Conservation (phyloP, 495 filamentous ascomycete species). For the Tuber aestivum region DNA sequence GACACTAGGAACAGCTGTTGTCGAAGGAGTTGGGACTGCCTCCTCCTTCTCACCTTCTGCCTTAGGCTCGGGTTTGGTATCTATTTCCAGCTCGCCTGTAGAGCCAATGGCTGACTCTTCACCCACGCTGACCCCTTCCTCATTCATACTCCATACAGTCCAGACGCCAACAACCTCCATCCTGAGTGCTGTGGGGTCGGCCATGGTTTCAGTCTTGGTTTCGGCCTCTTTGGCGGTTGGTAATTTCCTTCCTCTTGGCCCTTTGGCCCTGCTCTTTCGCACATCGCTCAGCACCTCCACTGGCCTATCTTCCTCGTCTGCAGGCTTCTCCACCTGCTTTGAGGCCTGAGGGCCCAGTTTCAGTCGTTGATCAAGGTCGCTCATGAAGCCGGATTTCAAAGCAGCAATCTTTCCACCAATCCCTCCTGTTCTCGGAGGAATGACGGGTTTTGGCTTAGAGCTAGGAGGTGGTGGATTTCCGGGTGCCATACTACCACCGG, state of each 20-base stretch:
- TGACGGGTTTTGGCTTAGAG: slow-evolving; percentile 62
- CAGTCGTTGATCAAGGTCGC: slow-evolving; percentile 77
- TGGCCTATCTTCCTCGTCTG: slow-evolving; percentile 57
- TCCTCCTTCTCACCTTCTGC: slow-evolving; percentile 1
- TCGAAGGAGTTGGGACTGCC: slow-evolving; percentile 1
- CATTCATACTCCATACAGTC: slow-evolving; percentile 37
- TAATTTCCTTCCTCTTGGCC: slow-evolving; percentile 63
- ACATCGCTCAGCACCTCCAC: slow-evolving; percentile 77
- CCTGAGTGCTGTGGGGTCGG: not conserved
- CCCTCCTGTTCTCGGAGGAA: slow-evolving; percentile 67
- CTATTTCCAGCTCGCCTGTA: not conserved
- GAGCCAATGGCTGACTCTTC: not conserved
- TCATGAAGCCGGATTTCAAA: slow-evolving; percentile 81
- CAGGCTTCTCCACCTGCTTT: slow-evolving; percentile 57
- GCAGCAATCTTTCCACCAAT: slow-evolving; percentile 78
- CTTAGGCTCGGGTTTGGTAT: not conserved
- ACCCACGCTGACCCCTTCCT: slow-evolving; percentile 10
- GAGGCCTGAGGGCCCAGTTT: slow-evolving; percentile 70
- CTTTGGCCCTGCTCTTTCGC: slow-evolving; percentile 80
- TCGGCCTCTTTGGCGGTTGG: slow-evolving; percentile 27
- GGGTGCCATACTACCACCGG: not conserved
- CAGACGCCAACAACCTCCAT: slow-evolving; percentile 31
- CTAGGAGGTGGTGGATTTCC: slow-evolving; percentile 13
- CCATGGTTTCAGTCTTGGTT: not conserved
- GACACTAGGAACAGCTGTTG: slow-evolving; percentile 21